Conservation (phyloP, 202 grass and related monocot species). For the Sporobolus alterniflorus region DNA sequence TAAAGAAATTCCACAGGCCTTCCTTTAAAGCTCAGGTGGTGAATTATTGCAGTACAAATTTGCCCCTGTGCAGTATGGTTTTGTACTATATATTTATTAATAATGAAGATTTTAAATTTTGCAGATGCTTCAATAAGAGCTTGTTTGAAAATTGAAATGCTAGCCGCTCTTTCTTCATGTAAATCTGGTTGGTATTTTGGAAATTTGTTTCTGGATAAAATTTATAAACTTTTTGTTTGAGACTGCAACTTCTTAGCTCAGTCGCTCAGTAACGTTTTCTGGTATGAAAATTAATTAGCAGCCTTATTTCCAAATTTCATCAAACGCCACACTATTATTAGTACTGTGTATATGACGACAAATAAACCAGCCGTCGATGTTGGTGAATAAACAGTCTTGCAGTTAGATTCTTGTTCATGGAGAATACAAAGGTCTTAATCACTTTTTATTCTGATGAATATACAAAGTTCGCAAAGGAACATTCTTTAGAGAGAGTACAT, state of each 20-base stretch:
- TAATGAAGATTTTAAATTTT: not conserved
- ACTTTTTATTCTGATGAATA: conserved; percentile 59
- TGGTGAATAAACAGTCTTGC: conserved; percentile 5
- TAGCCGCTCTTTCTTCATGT: not conserved
- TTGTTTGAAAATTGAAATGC: not conserved
- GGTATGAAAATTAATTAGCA: no score
- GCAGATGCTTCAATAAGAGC: not conserved
- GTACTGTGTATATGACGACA: not conserved
- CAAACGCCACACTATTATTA: not conserved
- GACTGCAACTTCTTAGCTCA: not conserved
- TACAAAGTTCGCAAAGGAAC: conserved; percentile 62
- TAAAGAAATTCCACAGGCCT: conserved; percentile 26
- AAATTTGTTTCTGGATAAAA: not conserved
- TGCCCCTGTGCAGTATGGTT: no score
- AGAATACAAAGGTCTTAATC: conserved; percentile 47
- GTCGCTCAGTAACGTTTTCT: not conserved
- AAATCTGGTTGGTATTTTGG: no score
- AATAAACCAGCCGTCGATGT: not conserved
- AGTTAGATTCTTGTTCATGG: conserved; percentile 40
- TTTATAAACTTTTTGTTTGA: not conserved
- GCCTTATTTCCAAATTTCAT: not conserved
- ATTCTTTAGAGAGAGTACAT: conserved; percentile 46
- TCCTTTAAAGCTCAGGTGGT: conserved; percentile 12
- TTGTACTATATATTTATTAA: not conserved
- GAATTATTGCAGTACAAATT: conserved; percentile 8